phyloP scores from a whole-genome alignment of 768 basidiomycete species.

The Phaeotremella skinneri region DNA sequence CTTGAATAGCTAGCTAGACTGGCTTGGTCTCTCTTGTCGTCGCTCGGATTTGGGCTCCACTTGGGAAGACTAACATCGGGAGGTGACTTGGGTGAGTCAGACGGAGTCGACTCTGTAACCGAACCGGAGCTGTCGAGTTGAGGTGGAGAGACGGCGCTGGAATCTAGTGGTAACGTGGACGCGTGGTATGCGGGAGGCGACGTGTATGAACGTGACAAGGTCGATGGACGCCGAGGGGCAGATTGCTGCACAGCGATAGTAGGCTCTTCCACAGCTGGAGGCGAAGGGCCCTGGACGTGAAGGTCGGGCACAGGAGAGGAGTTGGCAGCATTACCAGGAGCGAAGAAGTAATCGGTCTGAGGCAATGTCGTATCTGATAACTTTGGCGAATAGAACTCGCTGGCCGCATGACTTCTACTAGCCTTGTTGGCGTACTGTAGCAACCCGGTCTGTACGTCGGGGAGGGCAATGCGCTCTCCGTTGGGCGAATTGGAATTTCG shows the following conservation, averaged over 20 bases:
- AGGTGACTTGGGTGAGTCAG: conserved; percentile 37
- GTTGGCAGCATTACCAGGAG: conserved; percentile 9
- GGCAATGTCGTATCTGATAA: conserved; percentile 11
- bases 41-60: conserved; percentile 24
- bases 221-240: conserved; percentile 4
- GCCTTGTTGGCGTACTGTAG: conserved; percentile 10
- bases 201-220: background rate
- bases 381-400: conserved; percentile 47
- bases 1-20: conserved; percentile 40
- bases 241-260: background rate
- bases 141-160: conserved; percentile 9
- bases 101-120: conserved; percentile 19
- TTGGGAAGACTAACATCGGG: conserved; percentile 25
- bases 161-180: background rate
- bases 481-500: conserved; percentile 34
- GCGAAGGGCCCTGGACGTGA: conserved; percentile 32
- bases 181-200: conserved; percentile 2
- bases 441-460: conserved; percentile 39
- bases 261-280: conserved; percentile 10
- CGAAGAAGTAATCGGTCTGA: conserved; percentile 30
- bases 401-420: conserved; percentile 26
- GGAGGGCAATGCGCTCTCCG: conserved; percentile 22
- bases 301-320: conserved; percentile 19
- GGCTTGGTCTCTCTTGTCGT: conserved; percentile 13
- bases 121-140: conserved; percentile 14